These are phyloP conservation scores for Penicillium sp. DNA, from an alignment of 2,329 filamentous ascomycete species.

Conservation along the genomic window DNA sequence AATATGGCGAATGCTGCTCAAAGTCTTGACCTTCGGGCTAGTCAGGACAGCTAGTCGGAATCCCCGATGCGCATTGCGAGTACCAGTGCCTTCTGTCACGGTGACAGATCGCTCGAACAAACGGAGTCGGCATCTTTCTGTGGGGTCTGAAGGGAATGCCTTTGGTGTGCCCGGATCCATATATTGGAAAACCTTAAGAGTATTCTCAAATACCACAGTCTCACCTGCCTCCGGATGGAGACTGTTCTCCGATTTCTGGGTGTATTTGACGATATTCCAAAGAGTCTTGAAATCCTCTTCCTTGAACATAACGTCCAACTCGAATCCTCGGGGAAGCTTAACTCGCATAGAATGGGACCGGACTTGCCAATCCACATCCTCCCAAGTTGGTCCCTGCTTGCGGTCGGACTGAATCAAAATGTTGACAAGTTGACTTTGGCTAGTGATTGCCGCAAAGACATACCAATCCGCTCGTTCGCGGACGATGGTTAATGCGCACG, in stretches of 20 bases:
- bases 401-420: constrained; percentile 69
- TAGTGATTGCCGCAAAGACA: constrained; percentile 72
- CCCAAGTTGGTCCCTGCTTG: constrained; percentile 71
- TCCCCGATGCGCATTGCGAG: constrained; percentile 71
- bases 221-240: constrained; percentile 71
- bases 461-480: constrained; percentile 68
- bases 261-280: constrained; percentile 84
- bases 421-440: constrained; percentile 75
- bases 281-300: constrained; percentile 77
- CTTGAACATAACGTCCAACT: constrained; percentile 67
- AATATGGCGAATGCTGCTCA: constrained; percentile 73
- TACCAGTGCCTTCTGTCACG: constrained; percentile 70
- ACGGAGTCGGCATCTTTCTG: constrained; percentile 68
- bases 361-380: constrained; percentile 76
- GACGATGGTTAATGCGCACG: constrained; percentile 73
- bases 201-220: constrained; percentile 65
- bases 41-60: constrained; percentile 78
- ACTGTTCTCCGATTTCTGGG: constrained; percentile 70
- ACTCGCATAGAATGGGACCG: constrained; percentile 66
- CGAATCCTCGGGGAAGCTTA: constrained; percentile 72
- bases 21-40: constrained; percentile 70
- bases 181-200: constrained; percentile 74
- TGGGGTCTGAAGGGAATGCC: constrained; percentile 72
- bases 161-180: constrained; percentile 71
- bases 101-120: constrained; percentile 71